A percentile compares a stretch with the other conserved stretches of the same genome.
phyloP scores from a whole-genome alignment of 768 basidiomycete species.

The Boletus eberwhitei region DNA sequence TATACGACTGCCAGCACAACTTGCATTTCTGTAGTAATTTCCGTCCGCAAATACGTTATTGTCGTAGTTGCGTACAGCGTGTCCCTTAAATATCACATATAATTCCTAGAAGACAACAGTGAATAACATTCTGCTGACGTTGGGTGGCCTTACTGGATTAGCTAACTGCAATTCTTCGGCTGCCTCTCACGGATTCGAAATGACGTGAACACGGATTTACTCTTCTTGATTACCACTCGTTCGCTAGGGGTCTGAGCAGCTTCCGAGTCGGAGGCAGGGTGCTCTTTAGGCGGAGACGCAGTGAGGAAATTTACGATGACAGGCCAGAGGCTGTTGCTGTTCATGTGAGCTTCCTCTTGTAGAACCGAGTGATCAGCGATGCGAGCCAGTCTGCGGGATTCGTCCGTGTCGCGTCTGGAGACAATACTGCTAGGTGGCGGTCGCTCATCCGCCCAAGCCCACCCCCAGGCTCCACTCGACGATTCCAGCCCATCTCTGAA shows the following conservation, averaged over 20 bases:
- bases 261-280: slow-evolving; percentile 21
- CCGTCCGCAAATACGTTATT: not conserved
- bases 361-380: slow-evolving; percentile 67
- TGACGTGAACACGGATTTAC: slow-evolving; percentile 27
- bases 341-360: slow-evolving; percentile 55
- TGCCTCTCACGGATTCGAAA: slow-evolving; percentile 16
- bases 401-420: slow-evolving; percentile 80
- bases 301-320: slow-evolving; percentile 64
- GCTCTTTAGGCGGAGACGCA: slow-evolving; percentile 43
- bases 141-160: not conserved
- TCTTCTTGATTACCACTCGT: slow-evolving; percentile 15
- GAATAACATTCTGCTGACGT: not conserved
- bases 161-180: slow-evolving; percentile 1
- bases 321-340: slow-evolving; percentile 72
- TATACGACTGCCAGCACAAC: not conserved
- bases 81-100: not conserved
- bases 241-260: not conserved
- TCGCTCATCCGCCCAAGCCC: slow-evolving; percentile 83
- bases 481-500: slow-evolving; percentile 35
- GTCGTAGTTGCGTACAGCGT: not conserved
- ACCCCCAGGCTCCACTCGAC: slow-evolving; percentile 61
- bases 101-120: not conserved
- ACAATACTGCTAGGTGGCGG: slow-evolving; percentile 93
- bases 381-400: slow-evolving; percentile 68
- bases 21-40: not conserved